Percentiles rank a stretch among this genome's conserved stretches.
Conservation (phyloP, 1,284 basidiomycete genomes). For the Apiotrichum gamsii region DNA sequence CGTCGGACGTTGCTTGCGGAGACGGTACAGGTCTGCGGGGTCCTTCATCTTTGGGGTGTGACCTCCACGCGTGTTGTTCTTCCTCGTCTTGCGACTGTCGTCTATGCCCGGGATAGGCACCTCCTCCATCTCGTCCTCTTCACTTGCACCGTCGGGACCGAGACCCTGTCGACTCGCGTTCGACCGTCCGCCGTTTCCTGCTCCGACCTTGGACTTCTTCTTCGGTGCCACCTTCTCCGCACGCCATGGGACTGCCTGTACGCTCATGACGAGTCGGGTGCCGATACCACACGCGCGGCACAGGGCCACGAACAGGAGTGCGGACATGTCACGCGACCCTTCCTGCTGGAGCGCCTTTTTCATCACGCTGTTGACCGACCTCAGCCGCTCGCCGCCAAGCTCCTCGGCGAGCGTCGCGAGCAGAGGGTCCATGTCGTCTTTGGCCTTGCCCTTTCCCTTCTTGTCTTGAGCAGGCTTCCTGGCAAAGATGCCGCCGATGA, state of each 20-base stretch:
- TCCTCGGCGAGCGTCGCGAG: constrained; percentile 37
- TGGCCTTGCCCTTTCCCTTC: constrained; percentile 32
- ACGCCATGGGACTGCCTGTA: constrained; percentile 84
- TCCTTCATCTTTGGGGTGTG: constrained; percentile 28
- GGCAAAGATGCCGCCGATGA: constrained; percentile 9
- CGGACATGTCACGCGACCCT: constrained; percentile 80
- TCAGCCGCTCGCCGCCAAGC: constrained; percentile 62
- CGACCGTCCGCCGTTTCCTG: constrained; percentile 25
- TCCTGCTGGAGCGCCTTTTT: constrained; percentile 73
- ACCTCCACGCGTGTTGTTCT: constrained; percentile 45
- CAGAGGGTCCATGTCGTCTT: constrained; percentile 25
- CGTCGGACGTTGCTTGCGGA: constrained; percentile 25
- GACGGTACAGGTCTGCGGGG: constrained; percentile 38
- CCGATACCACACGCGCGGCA: constrained; percentile 84
- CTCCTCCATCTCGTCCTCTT: constrained; percentile 31
- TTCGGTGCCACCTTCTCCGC: constrained; percentile 44
- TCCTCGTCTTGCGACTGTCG: constrained; percentile 33
- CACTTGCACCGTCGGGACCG: constrained; percentile 27
- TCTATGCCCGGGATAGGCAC: constrained; percentile 32
- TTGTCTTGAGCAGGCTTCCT: constrained; percentile 3
- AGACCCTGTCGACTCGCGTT: constrained; percentile 34
- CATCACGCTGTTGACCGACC: constrained; percentile 76
- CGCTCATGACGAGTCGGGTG: constrained; percentile 75
- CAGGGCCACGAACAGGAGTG: constrained; percentile 84
- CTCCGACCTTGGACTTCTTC: constrained; percentile 29